Conservation (phyloP, 257 asterid species). For the Dorcoceras hygrometricum region DNA sequence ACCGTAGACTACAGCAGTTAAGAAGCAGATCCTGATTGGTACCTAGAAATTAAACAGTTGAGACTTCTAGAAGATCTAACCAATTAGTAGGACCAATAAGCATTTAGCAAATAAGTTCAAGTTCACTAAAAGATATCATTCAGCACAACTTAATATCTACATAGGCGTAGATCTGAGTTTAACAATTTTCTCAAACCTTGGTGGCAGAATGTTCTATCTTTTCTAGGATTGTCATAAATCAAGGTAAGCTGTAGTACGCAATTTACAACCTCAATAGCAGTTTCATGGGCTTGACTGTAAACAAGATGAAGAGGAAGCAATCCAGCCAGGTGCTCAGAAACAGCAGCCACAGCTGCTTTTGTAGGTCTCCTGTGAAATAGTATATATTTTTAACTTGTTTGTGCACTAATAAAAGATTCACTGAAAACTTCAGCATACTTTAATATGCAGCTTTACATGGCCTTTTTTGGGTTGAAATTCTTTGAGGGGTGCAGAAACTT, state of each 20-base stretch:
- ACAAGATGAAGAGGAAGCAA: slow-evolving; percentile 97
- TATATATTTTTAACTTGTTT: slow-evolving; percentile 20
- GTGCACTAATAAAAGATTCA: slow-evolving; percentile 24
- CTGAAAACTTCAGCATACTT: not conserved
- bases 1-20: slow-evolving; percentile 10
- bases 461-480: not conserved
- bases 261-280: slow-evolving; percentile 76
- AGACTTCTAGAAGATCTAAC: slow-evolving; percentile 1
- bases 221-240: slow-evolving; percentile 22
- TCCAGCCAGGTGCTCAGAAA: slow-evolving; percentile 91
- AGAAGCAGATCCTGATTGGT: not conserved
- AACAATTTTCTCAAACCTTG: not conserved
- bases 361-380: slow-evolving; percentile 72
- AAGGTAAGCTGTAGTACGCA: slow-evolving; percentile 20
- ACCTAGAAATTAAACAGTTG: not conserved
- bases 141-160: not conserved
- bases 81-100: not conserved
- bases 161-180: not conserved
- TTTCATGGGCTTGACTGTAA: slow-evolving; percentile 91
- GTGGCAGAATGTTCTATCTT: slow-evolving; percentile 3
- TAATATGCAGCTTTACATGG: slow-evolving; percentile 9
- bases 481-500: slow-evolving; percentile 6
- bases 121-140: not conserved
- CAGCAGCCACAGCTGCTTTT: slow-evolving; percentile 95
- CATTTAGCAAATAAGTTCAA: not conserved